phyloP scores from a whole-genome alignment of 202 grass and related monocot species.

The Saccharum hybrid region DNA sequence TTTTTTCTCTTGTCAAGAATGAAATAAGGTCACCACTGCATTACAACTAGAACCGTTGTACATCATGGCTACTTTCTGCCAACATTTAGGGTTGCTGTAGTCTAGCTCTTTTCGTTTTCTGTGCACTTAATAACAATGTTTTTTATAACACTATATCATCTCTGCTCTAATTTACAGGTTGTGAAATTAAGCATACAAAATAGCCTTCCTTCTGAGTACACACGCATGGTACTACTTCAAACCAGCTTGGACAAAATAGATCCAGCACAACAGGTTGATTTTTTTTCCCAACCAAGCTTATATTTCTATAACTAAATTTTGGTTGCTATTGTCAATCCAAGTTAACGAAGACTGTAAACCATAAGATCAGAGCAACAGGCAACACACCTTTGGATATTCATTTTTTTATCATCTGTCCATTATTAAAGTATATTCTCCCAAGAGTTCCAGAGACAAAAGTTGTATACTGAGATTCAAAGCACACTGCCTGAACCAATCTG shows the following conservation, averaged over 20 bases:
- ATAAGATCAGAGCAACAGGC: conserved; percentile 10
- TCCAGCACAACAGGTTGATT: conserved; percentile 61
- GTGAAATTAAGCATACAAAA: conserved; percentile 83
- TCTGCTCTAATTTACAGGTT: conserved; percentile 55
- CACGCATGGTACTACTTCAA: conserved; percentile 68
- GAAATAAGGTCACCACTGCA: neutral
- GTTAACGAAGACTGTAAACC: neutral
- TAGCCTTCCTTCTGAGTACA: conserved; percentile 83
- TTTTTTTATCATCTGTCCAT: too few relatives aligned
- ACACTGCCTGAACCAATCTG: conserved; percentile 3
- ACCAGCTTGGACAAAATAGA: conserved; percentile 65
- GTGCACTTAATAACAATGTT: neutral
- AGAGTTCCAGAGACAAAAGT: conserved; percentile 2
- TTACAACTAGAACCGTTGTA: conserved; percentile 8
- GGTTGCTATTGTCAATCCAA: conserved; percentile 7
- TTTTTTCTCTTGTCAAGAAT: conserved; percentile 19
- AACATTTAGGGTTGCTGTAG: conserved; percentile 1
- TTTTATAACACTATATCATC: conserved; percentile 1
- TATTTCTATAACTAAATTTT: conserved; percentile 3
- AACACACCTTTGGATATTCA: neutral
- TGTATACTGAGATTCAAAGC: neutral
- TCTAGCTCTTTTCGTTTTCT: conserved; percentile 5
- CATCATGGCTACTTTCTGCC: neutral
- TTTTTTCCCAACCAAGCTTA: neutral
- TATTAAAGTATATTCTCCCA: neutral